Base-by-base conservation (phyloP, 805 yeast genomes). In the Yarrowia sp. region DNA sequence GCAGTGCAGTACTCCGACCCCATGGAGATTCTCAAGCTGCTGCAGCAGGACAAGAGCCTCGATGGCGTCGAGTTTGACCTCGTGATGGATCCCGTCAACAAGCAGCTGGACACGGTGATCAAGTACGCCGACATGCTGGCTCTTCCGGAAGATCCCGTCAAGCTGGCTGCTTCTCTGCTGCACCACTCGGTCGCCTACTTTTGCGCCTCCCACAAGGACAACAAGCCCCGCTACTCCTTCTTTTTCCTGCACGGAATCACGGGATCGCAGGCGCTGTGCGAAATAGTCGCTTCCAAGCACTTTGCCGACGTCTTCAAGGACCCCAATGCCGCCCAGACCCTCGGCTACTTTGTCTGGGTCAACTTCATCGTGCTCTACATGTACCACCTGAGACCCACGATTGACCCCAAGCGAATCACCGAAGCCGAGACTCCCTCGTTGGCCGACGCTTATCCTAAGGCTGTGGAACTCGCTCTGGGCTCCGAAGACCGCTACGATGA, bases 211-310 rank as follows among this genome's bases (percentile, higher is more conserved):
- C 75, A 72, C 61, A 50, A 68, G 33, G 69, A 70, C 30, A 68
- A 66, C 15, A 63, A 69, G 14, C 73, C 74, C 10, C 67, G 58
- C 17, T 74, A 69, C 66, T 73, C 74, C 65, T 76, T 76, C 61
- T 70, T 70, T 46, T 67, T 76, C 9, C 68, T 76, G 17, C 79
- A 76, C 60, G 68, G 74, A 1, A 69, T 77, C 20, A 75, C 78
- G 0, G 70, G 73, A 3, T 55, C 74, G 1, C 77, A 74, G 17
- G 79, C 68, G n/a, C 56, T 70, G 2, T 52, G 68, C 9, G 75
- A 73, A 50, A 69, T 73, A 15, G 10, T 72, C 34, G 43, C 66
- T 9, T 61, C 66, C 19, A 68, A 68, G 14, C 49, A 44, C 38
- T 66, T 58, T 10, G 10, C 30, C 3, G 55, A 55, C 9, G 55